Evolutionary conservation across 163 green algal genomes (phyloP).

Genomic region (Chlorella variabilis): DNA sequence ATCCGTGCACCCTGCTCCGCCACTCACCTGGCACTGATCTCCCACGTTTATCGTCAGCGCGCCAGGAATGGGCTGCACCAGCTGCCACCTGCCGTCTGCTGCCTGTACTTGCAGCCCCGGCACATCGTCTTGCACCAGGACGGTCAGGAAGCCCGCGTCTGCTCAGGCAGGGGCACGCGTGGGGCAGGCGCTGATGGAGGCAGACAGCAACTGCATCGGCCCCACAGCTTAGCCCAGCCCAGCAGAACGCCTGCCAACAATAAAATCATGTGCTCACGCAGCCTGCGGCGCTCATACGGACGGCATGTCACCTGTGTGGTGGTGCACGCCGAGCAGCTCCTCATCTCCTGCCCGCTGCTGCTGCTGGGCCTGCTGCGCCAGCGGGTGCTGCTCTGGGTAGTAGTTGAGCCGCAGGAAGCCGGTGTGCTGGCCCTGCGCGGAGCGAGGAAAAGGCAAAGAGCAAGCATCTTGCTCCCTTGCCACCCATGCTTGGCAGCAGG

Average conservation of each 20-base stretch:
- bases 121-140: slow-evolving; percentile 62
- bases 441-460: no score
- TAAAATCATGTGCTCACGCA: no score
- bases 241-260: no score
- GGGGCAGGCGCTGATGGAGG: no score
- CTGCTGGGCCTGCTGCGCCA: background rate
- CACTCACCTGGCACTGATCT: slow-evolving; percentile 55
- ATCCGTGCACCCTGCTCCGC: background rate
- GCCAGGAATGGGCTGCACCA: slow-evolving; percentile 47
- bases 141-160: slow-evolving; percentile 70
- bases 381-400: slow-evolving; percentile 38
- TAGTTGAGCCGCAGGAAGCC: slow-evolving; percentile 63
- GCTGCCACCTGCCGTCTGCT: slow-evolving; percentile 39
- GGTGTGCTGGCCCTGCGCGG: slow-evolving; percentile 43
- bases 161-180: no score
- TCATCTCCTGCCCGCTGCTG: background rate
- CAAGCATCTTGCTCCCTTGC: no score
- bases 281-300: no score
- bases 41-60: slow-evolving; percentile 75
- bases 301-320: slow-evolving; percentile 25
- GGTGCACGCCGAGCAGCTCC: slow-evolving; percentile 7
- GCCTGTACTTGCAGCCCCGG: slow-evolving; percentile 55
- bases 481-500: background rate
- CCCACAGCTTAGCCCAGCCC: no score
- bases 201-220: no score